Evolutionary conservation across 306 rosid genomes (phyloP).

Genomic region (cucumber (Cucumis sativus)): DNA sequence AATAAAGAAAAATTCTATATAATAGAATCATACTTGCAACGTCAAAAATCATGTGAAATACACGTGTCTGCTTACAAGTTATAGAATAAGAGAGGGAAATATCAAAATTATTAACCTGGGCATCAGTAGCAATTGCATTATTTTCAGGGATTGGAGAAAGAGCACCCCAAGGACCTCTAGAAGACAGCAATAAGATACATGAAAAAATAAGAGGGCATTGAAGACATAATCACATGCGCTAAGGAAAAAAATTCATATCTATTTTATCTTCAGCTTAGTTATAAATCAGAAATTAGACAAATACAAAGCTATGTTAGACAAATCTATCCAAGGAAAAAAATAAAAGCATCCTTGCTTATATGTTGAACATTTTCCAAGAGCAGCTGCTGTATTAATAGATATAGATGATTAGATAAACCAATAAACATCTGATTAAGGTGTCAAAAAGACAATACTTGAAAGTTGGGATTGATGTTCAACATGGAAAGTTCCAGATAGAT

Average conservation of each 20-base stretch:
- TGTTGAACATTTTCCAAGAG: background rate
- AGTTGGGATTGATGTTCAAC: background rate
- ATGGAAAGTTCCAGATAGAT: background rate
- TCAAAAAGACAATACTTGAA: background rate
- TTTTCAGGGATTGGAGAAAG: slow-evolving; percentile 95
- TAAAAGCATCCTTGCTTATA: background rate
- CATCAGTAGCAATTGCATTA: slow-evolving; percentile 72
- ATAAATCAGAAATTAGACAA: background rate
- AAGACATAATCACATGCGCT: background rate
- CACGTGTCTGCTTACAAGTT: too few relatives aligned
- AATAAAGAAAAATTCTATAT: too few relatives aligned
- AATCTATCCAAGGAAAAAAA: background rate
- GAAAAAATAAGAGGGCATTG: slow-evolving; percentile 9
- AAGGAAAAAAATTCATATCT: background rate
- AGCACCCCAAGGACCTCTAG: slow-evolving; percentile 97
- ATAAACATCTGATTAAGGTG: background rate
- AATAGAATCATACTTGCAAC: too few relatives aligned
- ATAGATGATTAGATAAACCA: background rate
- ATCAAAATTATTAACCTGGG: slow-evolving; percentile 30
- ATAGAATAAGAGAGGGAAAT: background rate
- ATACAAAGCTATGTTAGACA: background rate
- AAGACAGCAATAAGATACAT: slow-evolving; percentile 15
- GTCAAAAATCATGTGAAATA: too few relatives aligned
- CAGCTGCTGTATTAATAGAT: background rate
- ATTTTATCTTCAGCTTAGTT: too few relatives aligned